Evolutionary conservation across 2,329 filamentous ascomycete genomes (phyloP).

Genomic region (Scedosporium minutisporum): DNA sequence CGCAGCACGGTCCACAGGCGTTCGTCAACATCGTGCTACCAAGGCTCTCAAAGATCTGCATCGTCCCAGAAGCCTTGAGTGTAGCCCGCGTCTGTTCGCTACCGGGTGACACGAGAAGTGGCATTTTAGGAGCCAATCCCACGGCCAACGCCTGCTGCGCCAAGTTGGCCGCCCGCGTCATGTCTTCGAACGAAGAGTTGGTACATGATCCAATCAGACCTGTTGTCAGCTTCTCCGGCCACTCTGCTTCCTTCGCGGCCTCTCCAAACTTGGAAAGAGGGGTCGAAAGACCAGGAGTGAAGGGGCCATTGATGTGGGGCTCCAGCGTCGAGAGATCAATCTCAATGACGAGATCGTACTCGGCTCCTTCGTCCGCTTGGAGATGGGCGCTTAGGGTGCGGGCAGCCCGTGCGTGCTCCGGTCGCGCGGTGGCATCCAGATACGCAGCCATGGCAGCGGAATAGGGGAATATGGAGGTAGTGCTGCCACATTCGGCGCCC

Average conservation of each 20-base stretch:
- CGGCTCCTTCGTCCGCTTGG: conserved; percentile 74
- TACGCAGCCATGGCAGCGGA: conserved; percentile 98
- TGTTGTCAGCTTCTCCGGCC: conserved; percentile 94
- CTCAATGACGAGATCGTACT: conserved; percentile 95
- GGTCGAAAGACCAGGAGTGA: conserved; percentile 95
- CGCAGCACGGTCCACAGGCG: conserved; percentile 86
- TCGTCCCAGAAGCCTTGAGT: conserved; percentile 80
- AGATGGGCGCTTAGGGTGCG: conserved; percentile 77
- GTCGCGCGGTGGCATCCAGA: conserved; percentile 81
- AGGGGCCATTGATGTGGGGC: conserved; percentile 97
- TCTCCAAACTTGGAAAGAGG: conserved; percentile 97
- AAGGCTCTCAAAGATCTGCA: conserved; percentile 92
- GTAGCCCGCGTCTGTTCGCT: conserved; percentile 96
- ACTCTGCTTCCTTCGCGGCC: conserved; percentile 86
- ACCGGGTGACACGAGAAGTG: conserved; percentile 92
- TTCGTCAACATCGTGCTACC: conserved; percentile 92
- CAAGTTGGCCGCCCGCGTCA: conserved; percentile 87
- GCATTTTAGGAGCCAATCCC: conserved; percentile 84
- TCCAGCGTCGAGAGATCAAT: conserved; percentile 92
- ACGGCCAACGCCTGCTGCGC: conserved; percentile 84
- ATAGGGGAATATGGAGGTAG: conserved; percentile 94
- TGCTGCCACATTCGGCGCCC: conserved; percentile 68
- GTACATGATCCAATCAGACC: conserved; percentile 98
- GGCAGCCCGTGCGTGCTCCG: conserved; percentile 82
- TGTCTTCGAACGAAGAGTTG: conserved; percentile 79